Base-by-base conservation (phyloP, 2,329 filamentous ascomycete genomes). In the Pestalotiopsis sp. region DNA sequence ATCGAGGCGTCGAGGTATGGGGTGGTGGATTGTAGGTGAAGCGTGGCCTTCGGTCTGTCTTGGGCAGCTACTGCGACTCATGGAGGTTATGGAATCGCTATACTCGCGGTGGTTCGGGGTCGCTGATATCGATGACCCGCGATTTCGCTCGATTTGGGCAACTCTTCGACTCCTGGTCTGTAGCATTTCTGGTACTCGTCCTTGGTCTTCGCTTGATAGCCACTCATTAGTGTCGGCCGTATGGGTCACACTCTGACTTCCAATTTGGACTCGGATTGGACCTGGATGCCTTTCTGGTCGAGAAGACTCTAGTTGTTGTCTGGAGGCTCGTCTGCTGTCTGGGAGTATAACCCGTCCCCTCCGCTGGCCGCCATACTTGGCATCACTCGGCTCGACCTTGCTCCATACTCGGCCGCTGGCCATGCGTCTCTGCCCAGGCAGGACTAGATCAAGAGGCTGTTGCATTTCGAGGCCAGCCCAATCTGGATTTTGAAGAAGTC, bases 391-490 rank as follows among this genome's bases (percentile, higher is more conserved):
- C 36, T 68, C 65, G 66, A 62, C 66, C 58, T 69, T 69, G 36
- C 70, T 68, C 75, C 76, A 77, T 72, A 69, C 72, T 62, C 72
- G 70, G 52, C 71, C 71, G 57, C 49, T 70, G 17, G 67, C 67
- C 20, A 65, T 58, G 65, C 73, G 74, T 17, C 67, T 65, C 64
- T 74, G 72, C 20, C 72, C 71, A 3, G 75, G 71, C 62, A 78
- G 78, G 12, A 71, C 67, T 66, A 80, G 72, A 3, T 76, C 70
- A 41, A 80, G 73, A 5, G 79, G 78, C 52, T 78, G 75, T 67
- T 80, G 78, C 45, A 79, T 66, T 9, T 69, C 68, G 36, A 79
- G 68, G 4, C 79, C 79, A 27, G 75, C 77, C 79, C 79, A 81
- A 61, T 81, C 79, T 13, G 73, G 58, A 65, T 74, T 77, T 9